A percentile compares a stretch with the other conserved stretches of the same genome.
Evolutionary conservation across 805 yeast species (phyloP).

Genomic region (Zygoascus ofunaensis): DNA sequence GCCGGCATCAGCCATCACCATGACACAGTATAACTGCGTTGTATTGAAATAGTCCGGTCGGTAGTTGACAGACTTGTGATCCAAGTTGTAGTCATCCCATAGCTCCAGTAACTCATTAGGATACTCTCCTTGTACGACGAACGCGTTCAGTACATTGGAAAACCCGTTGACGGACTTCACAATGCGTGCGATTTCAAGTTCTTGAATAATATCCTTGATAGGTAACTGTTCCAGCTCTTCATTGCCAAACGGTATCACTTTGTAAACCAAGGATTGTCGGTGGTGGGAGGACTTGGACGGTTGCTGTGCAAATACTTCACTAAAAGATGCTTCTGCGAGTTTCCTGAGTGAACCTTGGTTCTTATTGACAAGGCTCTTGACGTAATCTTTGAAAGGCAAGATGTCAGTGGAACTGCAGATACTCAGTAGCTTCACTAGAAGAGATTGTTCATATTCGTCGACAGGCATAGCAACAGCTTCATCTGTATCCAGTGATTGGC

Average conservation of each 20-base stretch:
- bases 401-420: slow-evolving; percentile 30
- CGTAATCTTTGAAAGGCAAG: slow-evolving; percentile 28
- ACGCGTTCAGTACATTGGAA: slow-evolving; percentile 35
- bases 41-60: slow-evolving; percentile 34
- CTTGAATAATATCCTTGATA: slow-evolving; percentile 37
- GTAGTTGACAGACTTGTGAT: slow-evolving; percentile 26
- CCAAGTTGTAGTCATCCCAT: slow-evolving; percentile 35
- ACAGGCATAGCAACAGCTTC: slow-evolving; percentile 28
- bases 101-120: slow-evolving; percentile 34
- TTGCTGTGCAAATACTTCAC: slow-evolving; percentile 35
- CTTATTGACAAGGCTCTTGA: slow-evolving; percentile 15
- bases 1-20: slow-evolving; percentile 31
- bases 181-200: slow-evolving; percentile 36
- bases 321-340: slow-evolving; percentile 40
- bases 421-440: slow-evolving; percentile 28
- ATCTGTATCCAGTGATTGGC: slow-evolving; percentile 14
- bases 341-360: slow-evolving; percentile 27
- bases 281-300: slow-evolving; percentile 21
- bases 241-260: slow-evolving; percentile 46
- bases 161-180: slow-evolving; percentile 38
- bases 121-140: slow-evolving; percentile 39
- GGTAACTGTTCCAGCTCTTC: slow-evolving; percentile 35
- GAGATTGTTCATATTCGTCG: slow-evolving; percentile 28
- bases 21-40: slow-evolving; percentile 29
- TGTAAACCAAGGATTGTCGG: slow-evolving; percentile 36